Conservation (phyloP, 768 basidiomycete species). For the Lentinula sp. region DNA sequence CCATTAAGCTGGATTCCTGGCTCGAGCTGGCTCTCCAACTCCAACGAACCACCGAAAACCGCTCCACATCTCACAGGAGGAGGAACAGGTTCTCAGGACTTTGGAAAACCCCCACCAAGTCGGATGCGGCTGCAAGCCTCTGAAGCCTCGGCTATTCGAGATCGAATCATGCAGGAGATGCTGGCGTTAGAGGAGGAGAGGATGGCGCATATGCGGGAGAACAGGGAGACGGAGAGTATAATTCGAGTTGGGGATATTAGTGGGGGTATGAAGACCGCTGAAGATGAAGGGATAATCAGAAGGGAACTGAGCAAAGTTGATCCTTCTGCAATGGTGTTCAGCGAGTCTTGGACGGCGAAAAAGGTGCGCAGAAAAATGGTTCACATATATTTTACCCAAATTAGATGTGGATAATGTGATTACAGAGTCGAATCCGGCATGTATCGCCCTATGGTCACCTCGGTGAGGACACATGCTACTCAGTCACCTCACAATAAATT, state of each 20-base stretch:
- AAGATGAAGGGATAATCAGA: constrained; percentile 92
- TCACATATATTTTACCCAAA: too few relatives aligned
- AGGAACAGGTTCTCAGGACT: constrained; percentile 7
- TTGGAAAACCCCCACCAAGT: constrained; percentile 20
- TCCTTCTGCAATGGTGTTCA: constrained; percentile 93
- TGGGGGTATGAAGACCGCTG: constrained; percentile 58
- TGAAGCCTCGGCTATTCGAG: constrained; percentile 87
- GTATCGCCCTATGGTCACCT: constrained; percentile 95
- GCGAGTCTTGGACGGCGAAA: constrained; percentile 92
- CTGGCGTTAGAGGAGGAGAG: constrained; percentile 92
- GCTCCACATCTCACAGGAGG: constrained; percentile 10
- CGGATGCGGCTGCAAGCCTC: constrained; percentile 73
- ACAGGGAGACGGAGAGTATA: constrained; percentile 60
- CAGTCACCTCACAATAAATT: neutral
- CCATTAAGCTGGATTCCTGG: constrained; percentile 49
- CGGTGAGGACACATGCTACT: constrained; percentile 35
- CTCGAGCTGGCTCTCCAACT: constrained; percentile 41
- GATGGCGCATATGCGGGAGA: constrained; percentile 85
- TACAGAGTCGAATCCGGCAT: constrained; percentile 82
- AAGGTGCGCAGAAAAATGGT: constrained; percentile 45
- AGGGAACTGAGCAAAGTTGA: constrained; percentile 92
- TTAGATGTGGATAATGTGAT: neutral
- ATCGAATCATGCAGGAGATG: constrained; percentile 99
- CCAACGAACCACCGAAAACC: constrained; percentile 16
- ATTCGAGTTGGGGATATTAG: constrained; percentile 49